These are phyloP conservation scores for Geotrichum klebahnii DNA, from an alignment of 1,139 yeast species.

Conservation along the genomic window DNA sequence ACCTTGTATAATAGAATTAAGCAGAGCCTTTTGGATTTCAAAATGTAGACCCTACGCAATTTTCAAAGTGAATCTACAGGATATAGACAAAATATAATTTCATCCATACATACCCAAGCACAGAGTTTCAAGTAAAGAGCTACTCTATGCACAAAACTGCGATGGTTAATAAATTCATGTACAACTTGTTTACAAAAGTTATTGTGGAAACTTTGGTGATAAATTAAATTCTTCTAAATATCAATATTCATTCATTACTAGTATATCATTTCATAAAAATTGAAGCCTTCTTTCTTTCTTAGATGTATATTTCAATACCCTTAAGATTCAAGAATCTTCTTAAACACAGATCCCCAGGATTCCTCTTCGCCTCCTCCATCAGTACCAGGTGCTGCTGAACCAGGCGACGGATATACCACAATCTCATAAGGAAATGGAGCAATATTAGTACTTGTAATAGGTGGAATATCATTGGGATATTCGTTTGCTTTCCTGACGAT, in stretches of 20 bases:
- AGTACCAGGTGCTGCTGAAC: background rate
- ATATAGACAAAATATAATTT: too few species aligned
- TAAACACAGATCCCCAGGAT: constrained; percentile 38
- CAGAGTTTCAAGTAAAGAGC: too few species aligned
- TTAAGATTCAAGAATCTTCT: constrained; percentile 33
- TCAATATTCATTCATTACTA: too few species aligned
- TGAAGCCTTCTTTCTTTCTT: background rate
- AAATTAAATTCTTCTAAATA: background rate
- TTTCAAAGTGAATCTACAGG: too few species aligned
- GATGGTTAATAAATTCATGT: too few species aligned
- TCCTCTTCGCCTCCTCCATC: constrained; percentile 16
- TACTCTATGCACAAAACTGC: too few species aligned
- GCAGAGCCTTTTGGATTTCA: too few species aligned
- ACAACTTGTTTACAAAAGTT: background rate
- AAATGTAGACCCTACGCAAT: too few species aligned
- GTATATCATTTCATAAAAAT: too few species aligned
- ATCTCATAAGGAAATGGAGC: constrained; percentile 64
- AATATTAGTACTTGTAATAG: constrained; percentile 61
- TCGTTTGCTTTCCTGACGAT: constrained; percentile 52
- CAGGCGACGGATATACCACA: constrained; percentile 27
- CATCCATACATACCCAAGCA: too few species aligned
- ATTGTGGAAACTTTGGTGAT: too few species aligned
- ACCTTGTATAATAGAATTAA: too few species aligned
- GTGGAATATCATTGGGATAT: constrained; percentile 67
- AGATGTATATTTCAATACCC: background rate